Percentiles rank a stretch among this genome's conserved stretches.
These are phyloP conservation scores for Trametes coccinea DNA, from an alignment of 768 basidiomycete genomes.

Conservation along the genomic window DNA sequence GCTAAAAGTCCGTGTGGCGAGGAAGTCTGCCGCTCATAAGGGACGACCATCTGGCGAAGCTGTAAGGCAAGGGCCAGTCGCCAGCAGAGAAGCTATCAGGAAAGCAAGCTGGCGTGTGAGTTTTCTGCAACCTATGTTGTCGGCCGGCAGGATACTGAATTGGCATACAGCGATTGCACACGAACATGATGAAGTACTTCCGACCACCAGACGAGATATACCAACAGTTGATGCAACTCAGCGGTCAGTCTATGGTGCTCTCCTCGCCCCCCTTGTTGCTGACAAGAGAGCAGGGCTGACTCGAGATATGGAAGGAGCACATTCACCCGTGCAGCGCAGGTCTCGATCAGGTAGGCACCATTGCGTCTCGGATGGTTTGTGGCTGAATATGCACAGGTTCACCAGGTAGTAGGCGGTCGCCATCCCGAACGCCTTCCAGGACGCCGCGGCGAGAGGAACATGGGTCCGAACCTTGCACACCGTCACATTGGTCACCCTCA, in stretches of 20 bases:
- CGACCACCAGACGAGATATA: conserved; percentile 13
- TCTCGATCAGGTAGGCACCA: background rate
- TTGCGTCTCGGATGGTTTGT: background rate
- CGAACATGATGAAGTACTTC: conserved; percentile 11
- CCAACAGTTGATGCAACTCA: conserved; percentile 1
- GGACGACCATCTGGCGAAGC: background rate
- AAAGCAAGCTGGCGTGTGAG: conserved; percentile 15
- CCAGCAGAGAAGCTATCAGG: conserved; percentile 8
- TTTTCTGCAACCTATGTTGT: too few relatives aligned
- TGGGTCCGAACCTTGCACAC: conserved; percentile 1
- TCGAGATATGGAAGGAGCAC: too few relatives aligned
- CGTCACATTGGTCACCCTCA: conserved; percentile 25
- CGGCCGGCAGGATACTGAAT: background rate
- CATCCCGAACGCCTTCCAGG: background rate
- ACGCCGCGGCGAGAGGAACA: background rate
- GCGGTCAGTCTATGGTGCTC: conserved; percentile 1
- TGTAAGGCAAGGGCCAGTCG: background rate
- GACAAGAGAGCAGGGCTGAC: too few relatives aligned
- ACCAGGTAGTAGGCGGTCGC: background rate
- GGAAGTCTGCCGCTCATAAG: conserved; percentile 3
- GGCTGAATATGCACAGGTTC: background rate
- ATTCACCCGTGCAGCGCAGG: too few relatives aligned
- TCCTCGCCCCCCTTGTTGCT: too few relatives aligned
- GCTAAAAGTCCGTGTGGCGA: conserved; percentile 15
- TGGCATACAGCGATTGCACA: conserved; percentile 7